Base-by-base conservation (phyloP, 495 filamentous ascomycete species). In the Astrothelium macrocarpum region DNA sequence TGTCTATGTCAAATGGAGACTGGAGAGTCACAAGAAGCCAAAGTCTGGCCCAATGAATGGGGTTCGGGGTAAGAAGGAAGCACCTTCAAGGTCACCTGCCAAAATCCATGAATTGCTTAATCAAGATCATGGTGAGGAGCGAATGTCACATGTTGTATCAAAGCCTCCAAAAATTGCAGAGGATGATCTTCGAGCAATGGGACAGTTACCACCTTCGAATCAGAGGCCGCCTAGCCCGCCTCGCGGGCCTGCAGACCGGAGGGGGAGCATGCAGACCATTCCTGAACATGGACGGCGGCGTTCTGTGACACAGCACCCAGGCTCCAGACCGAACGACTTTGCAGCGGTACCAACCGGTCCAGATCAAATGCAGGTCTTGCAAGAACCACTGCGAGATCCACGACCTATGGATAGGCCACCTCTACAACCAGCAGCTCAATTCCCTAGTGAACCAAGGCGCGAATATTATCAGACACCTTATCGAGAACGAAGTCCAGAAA, bases 391-490 rank as follows among this genome's bases (percentile, higher is more conserved):
- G 9, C 49, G 49, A 29, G 49, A 56, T 9, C n/a, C n/a, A 5
- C 20, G 49, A 56, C 49, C 49, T 26, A 26, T 29, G 49, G 49
- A 56, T 11, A 26, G 49, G 20, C 49, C 20, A 29, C 7, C 25
- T 3, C 25, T 56, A 56, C 49, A 56, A 56, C 49, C 49, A 29
- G 23, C 49, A 56, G 49, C 49, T 56, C 49, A 56, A 16, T 56
- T 56, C 20, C 49, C 49, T 5, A 56, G 9, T 16, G 49, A 56
- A 25, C 9, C 11, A 3, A 49, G 25, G 25, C 49, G 49, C 2
- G 49, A 56, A 11, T 56, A 56, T 16, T 56, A 56, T 29, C 49
- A 56, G 49, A 56, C 49, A 9, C 49, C 49, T n/a, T 56, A 56
- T 29, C n/a, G 49, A 56, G 49, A 56, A 20, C 4, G 49, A 29